Evolutionary conservation across 805 yeast genomes (phyloP).

Genomic region (Saturnispora gosingensis): DNA sequence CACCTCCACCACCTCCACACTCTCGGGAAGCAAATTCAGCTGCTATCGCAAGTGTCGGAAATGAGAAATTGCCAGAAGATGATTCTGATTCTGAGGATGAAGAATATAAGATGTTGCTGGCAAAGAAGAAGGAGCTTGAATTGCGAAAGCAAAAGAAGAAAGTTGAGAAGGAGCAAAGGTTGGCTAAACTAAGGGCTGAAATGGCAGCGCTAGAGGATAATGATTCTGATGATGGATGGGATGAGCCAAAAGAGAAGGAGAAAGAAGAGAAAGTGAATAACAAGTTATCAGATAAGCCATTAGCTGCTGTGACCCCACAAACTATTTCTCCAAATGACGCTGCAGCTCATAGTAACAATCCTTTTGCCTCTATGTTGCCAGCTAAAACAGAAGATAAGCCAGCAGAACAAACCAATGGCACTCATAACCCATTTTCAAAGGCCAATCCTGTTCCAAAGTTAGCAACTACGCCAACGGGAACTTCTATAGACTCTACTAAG

Average conservation of each 20-base stretch:
- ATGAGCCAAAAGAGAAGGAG: constrained; percentile 10
- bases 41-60: constrained; percentile 7
- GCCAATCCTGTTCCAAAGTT: constrained; percentile 24
- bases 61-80: constrained; percentile 4
- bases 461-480: constrained; percentile 15
- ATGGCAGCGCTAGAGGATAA: constrained; percentile 44
- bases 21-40: not conserved
- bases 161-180: constrained; percentile 49
- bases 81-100: constrained; percentile 37
- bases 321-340: not conserved
- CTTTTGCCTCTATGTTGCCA: constrained; percentile 13
- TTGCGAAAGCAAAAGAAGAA: constrained; percentile 28
- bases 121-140: constrained; percentile 40
- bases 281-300: constrained; percentile 6
- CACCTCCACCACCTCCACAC: constrained; percentile 10
- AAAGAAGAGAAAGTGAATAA: not conserved
- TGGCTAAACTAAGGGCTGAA: constrained; percentile 49
- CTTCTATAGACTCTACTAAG: constrained; percentile 41
- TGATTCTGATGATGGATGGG: constrained; percentile 21
- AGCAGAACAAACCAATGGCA: constrained; percentile 6
- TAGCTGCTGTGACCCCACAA: constrained; percentile 10
- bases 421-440: constrained; percentile 54
- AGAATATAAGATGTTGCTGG: constrained; percentile 35
- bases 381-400: constrained; percentile 7
- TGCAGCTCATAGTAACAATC: constrained; percentile 11